Conservation (phyloP, 257 asterid genomes). For the Rubia yunnanensis region DNA sequence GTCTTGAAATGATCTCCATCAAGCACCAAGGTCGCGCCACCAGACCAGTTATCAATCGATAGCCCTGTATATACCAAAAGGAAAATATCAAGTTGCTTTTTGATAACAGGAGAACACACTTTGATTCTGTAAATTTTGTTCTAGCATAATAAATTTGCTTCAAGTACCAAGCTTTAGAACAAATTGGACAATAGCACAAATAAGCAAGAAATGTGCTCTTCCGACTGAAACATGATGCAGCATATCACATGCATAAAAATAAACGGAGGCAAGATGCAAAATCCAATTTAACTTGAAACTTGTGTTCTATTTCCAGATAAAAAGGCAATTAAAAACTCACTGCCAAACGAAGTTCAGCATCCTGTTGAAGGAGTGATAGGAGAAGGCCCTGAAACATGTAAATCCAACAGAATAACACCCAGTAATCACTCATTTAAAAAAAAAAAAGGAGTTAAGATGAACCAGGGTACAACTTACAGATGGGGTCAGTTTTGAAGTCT, state of each 20-base stretch:
- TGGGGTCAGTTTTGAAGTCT: conserved; percentile 72
- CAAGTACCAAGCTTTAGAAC: no score
- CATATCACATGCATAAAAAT: neutral
- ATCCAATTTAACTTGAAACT: neutral
- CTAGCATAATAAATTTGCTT: neutral
- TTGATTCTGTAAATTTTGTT: neutral
- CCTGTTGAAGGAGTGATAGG: conserved; percentile 85
- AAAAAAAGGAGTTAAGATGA: conserved; percentile 1
- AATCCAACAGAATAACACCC: neutral
- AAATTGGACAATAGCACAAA: neutral
- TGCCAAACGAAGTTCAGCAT: conserved; percentile 81
- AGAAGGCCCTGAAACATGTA: conserved; percentile 66
- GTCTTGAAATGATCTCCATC: conserved; percentile 61
- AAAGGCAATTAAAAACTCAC: conserved; percentile 37
- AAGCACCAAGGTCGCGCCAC: conserved; percentile 89
- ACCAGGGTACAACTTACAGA: conserved; percentile 47
- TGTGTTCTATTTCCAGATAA: neutral
- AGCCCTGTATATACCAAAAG: conserved; percentile 43
- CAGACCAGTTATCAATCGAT: conserved; percentile 63
- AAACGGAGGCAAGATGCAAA: neutral
- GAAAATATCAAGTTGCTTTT: neutral
- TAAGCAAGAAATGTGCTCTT: conserved; percentile 3
- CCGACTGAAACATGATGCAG: neutral
- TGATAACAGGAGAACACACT: neutral
- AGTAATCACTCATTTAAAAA: neutral